These are phyloP conservation scores for Peltaster fructicola DNA, from an alignment of 2,329 filamentous ascomycete species.

Conservation along the genomic window DNA sequence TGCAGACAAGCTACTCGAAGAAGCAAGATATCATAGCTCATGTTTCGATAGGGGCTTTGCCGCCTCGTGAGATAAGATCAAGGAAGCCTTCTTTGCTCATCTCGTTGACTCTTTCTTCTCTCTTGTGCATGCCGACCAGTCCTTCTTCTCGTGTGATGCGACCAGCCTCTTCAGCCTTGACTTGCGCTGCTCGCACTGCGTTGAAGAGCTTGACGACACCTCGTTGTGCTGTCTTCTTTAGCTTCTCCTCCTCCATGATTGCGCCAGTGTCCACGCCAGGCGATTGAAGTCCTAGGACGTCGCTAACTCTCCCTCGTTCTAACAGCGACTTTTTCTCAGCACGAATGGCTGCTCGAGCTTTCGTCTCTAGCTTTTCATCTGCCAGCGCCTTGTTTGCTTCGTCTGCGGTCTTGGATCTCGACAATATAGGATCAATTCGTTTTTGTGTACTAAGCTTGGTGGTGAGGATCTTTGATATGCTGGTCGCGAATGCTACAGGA, in stretches of 20 bases:
- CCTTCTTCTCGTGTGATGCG: constrained; percentile 51
- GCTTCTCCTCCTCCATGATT: constrained; percentile 50
- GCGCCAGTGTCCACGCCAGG: constrained; percentile 29
- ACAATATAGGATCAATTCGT: constrained; percentile 77
- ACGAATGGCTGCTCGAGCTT: constrained; percentile 60
- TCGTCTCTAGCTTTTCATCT: constrained; percentile 63
- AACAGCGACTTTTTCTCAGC: constrained; percentile 62
- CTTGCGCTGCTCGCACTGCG: constrained; percentile 79
- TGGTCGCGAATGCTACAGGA: constrained; percentile 76
- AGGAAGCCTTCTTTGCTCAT: constrained; percentile 96
- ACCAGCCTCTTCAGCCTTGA: constrained; percentile 66
- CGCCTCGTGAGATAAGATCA: constrained; percentile 57
- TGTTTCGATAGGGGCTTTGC: too few relatives aligned
- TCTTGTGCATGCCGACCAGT: constrained; percentile 58
- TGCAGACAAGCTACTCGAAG: too few relatives aligned
- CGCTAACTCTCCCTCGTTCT: constrained; percentile 76
- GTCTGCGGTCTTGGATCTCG: constrained; percentile 59
- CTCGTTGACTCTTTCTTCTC: constrained; percentile 80
- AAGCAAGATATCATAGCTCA: too few relatives aligned
- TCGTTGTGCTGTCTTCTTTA: constrained; percentile 77
- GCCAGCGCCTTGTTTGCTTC: constrained; percentile 54
- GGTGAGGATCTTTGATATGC: constrained; percentile 78
- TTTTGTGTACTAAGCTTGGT: constrained; percentile 73
- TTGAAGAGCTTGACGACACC: constrained; percentile 96
- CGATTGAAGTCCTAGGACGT: constrained; percentile 56